Evolutionary conservation across 805 yeast genomes (phyloP).

Genomic region (Diddensiella caesifluorescens): DNA sequence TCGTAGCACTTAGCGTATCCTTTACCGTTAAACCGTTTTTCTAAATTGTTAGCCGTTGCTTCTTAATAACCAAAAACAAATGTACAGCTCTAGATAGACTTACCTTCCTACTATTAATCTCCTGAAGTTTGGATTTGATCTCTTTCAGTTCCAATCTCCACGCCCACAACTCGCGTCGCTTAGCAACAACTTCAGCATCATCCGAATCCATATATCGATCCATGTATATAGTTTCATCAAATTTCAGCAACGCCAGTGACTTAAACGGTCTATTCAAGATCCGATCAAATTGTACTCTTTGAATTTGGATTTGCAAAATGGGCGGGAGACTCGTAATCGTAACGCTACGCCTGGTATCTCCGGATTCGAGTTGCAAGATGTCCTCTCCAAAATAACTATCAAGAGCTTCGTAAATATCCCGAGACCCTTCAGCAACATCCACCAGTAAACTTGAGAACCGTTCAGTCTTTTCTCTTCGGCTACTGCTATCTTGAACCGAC

Average conservation of each 20-base stretch:
- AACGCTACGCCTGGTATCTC: slow-evolving; percentile 66
- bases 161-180: slow-evolving; percentile 48
- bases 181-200: slow-evolving; percentile 42
- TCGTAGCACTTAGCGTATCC: slow-evolving; percentile 52
- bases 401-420: slow-evolving; percentile 82
- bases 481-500: slow-evolving; percentile 30
- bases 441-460: slow-evolving; percentile 77
- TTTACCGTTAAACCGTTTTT: slow-evolving; percentile 42
- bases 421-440: slow-evolving; percentile 83
- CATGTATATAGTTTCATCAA: slow-evolving; percentile 70
- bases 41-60: background rate
- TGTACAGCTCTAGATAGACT: slow-evolving; percentile 31
- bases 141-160: slow-evolving; percentile 46
- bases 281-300: slow-evolving; percentile 86
- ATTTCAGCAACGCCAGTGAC: slow-evolving; percentile 74
- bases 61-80: background rate
- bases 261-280: slow-evolving; percentile 70
- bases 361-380: slow-evolving; percentile 57
- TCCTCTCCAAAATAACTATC: slow-evolving; percentile 80
- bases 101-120: slow-evolving; percentile 24
- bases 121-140: slow-evolving; percentile 13
- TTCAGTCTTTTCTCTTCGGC: slow-evolving; percentile 55
- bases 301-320: slow-evolving; percentile 85
- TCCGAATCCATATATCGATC: slow-evolving; percentile 79
- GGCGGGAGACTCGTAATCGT: slow-evolving; percentile 70